A percentile compares a stretch with the other conserved stretches of the same genome.
Conservation (phyloP, 768 basidiomycete species). For the Tricholoma terreum region DNA sequence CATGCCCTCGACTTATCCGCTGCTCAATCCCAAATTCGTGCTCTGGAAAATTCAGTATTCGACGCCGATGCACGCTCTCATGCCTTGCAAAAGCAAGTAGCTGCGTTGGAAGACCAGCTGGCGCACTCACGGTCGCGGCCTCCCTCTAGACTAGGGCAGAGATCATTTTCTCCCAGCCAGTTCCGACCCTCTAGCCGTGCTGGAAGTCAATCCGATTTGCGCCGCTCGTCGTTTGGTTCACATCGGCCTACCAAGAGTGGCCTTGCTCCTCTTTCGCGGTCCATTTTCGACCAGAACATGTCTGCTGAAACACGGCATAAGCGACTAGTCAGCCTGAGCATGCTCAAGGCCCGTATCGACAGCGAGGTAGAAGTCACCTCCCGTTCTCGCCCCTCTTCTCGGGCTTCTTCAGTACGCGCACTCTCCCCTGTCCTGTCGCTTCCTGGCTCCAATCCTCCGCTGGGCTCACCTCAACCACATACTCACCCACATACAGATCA, state of each 20-base stretch:
- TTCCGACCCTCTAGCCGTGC: constrained; percentile 47
- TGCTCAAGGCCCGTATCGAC: constrained; percentile 89
- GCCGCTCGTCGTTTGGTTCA: constrained; percentile 38
- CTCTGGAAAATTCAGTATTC: constrained; percentile 69
- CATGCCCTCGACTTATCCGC: constrained; percentile 78
- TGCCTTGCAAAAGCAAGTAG: constrained; percentile 64
- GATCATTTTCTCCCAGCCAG: constrained; percentile 47
- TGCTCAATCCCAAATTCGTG: constrained; percentile 76
- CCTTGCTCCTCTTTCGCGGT: constrained; percentile 42
- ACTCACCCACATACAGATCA: constrained; percentile 16
- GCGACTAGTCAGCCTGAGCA: constrained; percentile 78
- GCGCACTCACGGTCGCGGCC: constrained; percentile 43
- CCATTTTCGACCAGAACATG: constrained; percentile 66
- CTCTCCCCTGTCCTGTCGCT: constrained; percentile 53
- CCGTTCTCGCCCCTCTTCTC: constrained; percentile 42
- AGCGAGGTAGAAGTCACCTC: constrained; percentile 58
- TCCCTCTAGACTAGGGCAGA: constrained; percentile 37
- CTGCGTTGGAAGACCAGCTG: constrained; percentile 64
- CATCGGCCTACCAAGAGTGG: constrained; percentile 37
- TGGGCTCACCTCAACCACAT: constrained; percentile 19
- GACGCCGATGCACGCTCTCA: constrained; percentile 70
- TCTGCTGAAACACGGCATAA: constrained; percentile 78
- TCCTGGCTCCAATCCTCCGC: constrained; percentile 21
- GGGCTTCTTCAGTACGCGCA: constrained; percentile 30
- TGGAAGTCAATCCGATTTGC: constrained; percentile 29